These are phyloP conservation scores for Endocarpon pusillum DNA, from an alignment of 495 filamentous ascomycete species.

Conservation along the genomic window DNA sequence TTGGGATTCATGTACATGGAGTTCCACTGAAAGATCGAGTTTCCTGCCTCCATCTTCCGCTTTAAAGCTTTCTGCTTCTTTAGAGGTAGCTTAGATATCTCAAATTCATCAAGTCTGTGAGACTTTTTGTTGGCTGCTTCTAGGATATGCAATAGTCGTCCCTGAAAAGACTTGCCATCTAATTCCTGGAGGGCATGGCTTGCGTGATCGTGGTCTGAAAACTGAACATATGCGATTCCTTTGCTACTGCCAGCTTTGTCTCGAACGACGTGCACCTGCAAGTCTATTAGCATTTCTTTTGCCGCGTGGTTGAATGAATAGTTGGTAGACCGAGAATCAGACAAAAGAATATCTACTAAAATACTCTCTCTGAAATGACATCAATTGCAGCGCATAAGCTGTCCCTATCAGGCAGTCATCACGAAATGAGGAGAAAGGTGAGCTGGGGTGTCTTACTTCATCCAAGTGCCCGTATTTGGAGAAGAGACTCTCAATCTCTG, in stretches of 20 bases:
- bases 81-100: slow-evolving; percentile 70
- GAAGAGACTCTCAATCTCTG: slow-evolving; percentile 59
- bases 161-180: slow-evolving; percentile 77
- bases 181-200: slow-evolving; percentile 52
- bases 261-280: slow-evolving; percentile 65
- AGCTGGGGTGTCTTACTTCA: slow-evolving; percentile 50
- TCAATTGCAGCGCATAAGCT: slow-evolving; percentile 72
- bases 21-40: slow-evolving; percentile 85
- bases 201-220: slow-evolving; percentile 49
- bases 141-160: slow-evolving; percentile 76
- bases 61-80: slow-evolving; percentile 88
- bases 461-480: slow-evolving; percentile 51
- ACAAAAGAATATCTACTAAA: slow-evolving; percentile 57
- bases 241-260: slow-evolving; percentile 52
- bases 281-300: slow-evolving; percentile 20
- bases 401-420: slow-evolving; percentile 99
- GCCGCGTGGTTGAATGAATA: background rate
- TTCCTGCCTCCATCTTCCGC: slow-evolving; percentile 58
- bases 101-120: slow-evolving; percentile 68
- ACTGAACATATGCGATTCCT: slow-evolving; percentile 82
- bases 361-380: slow-evolving; percentile 45
- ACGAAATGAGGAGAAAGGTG: slow-evolving; percentile 28
- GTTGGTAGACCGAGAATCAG: slow-evolving; percentile 1
- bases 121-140: slow-evolving; percentile 66
- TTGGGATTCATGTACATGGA: slow-evolving; percentile 89